Base-by-base conservation (phyloP, 78 protist genomes). In the Emiliania huxleyi region DNA sequence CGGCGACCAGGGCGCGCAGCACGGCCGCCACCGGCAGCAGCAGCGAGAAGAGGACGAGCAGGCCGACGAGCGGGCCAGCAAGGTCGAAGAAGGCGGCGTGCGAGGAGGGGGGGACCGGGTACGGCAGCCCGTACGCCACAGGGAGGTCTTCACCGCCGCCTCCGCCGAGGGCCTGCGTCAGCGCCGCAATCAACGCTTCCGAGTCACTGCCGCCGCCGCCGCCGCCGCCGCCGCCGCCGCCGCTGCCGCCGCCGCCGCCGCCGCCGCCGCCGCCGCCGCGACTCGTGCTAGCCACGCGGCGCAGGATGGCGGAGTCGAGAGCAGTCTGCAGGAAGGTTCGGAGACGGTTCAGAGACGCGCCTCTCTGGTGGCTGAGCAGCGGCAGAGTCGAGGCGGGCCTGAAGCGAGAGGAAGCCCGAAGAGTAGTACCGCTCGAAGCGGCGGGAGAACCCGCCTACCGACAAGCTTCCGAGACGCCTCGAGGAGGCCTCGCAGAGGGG, bases 401-500 rank as follows among this genome's bases (percentile, higher is more conserved):
- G 89, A 0, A 81, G 42, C 89, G 89, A 81, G 56, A 81, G 56
- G 89, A 81, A 81, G 56, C 89, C 89, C 3, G 22, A 26, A 19
- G 40, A 0, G 89, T 44, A 81, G 89, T 81, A 81, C 25, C 18
- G 3, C 11, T 2, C 2, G 15, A 12, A 81, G 29, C 0, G 33
- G 25, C 6, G 1, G 40, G 35, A 22, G 2, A 81, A 35, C 29
- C 62, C 62, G 15, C 8, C 29, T 52, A n/a, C n/a, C n/a, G n/a
- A n/a, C n/a, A n/a, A n/a, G n/a, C n/a, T n/a, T n/a, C n/a, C n/a
- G n/a, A n/a, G n/a, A n/a, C n/a, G n/a, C n/a, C n/a, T n/a, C n/a
- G n/a, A n/a, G n/a, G n/a, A n/a, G n/a, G n/a, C n/a, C n/a, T n/a
- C n/a, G n/a, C n/a, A n/a, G n/a, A n/a, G n/a, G n/a, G n/a, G n/a